phyloP scores from a whole-genome alignment of 306 rosid genomes.

The Ormosia semicastrata region DNA sequence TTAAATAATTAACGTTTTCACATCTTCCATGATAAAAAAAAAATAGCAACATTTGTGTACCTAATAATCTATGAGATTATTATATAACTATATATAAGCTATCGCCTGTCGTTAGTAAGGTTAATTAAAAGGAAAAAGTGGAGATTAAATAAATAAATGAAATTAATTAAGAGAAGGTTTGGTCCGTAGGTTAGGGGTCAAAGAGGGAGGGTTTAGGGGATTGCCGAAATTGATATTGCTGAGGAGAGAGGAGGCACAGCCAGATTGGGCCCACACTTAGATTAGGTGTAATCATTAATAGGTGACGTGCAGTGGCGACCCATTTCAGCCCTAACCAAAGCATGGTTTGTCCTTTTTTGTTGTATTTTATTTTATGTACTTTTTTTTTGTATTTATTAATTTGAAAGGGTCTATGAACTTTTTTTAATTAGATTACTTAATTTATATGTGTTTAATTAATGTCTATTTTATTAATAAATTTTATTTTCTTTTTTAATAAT shows the following conservation, averaged over 20 bases:
- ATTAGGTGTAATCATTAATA: slow-evolving; percentile 35
- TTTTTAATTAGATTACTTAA: too few relatives aligned
- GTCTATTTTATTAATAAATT: too few relatives aligned
- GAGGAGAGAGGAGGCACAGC: slow-evolving; percentile 45
- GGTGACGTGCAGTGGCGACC: slow-evolving; percentile 39
- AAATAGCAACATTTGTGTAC: not conserved
- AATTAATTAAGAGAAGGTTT: not conserved
- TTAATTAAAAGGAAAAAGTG: not conserved
- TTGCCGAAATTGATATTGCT: slow-evolving; percentile 31
- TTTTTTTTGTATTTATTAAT: too few relatives aligned
- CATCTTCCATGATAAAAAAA: not conserved
- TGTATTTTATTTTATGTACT: too few relatives aligned
- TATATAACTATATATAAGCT: not conserved
- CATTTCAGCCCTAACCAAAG: not conserved
- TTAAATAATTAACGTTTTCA: not conserved
- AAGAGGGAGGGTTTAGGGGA: slow-evolving; percentile 7
- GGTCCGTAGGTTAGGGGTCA: slow-evolving; percentile 56
- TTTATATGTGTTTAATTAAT: too few relatives aligned
- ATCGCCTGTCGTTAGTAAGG: not conserved
- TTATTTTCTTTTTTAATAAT: too few relatives aligned
- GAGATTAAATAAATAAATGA: not conserved
- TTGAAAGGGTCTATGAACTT: too few relatives aligned
- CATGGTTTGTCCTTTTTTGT: not conserved
- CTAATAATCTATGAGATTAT: not conserved
- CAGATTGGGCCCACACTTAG: slow-evolving; percentile 36